Evolutionary conservation across 805 yeast genomes (phyloP).

Genomic region (Candida quercuum): DNA sequence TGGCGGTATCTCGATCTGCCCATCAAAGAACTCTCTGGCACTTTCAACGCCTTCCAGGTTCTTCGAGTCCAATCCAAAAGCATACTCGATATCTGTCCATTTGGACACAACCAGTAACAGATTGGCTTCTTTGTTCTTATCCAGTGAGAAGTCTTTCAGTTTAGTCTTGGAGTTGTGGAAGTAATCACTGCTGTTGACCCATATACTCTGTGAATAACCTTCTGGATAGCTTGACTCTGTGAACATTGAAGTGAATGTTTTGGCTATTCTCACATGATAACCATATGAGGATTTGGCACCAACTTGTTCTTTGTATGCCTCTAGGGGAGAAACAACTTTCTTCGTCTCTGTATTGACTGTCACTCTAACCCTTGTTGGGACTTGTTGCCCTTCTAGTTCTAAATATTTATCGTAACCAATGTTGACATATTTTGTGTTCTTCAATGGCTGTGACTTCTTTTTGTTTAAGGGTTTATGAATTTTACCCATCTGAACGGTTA

Average conservation of each 20-base stretch:
- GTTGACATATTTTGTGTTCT: constrained; percentile 68
- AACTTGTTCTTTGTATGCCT: constrained; percentile 56
- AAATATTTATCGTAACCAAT: constrained; percentile 60
- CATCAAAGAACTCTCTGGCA: constrained; percentile 67
- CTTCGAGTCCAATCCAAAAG: constrained; percentile 48
- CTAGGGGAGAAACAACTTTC: constrained; percentile 62
- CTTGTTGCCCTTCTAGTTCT: constrained; percentile 52
- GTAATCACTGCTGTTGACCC: constrained; percentile 64
- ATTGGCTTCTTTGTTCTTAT: constrained; percentile 18
- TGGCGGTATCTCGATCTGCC: constrained; percentile 44
- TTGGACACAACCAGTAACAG: constrained; percentile 59
- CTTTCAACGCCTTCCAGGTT: constrained; percentile 47
- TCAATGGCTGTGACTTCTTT: constrained; percentile 45
- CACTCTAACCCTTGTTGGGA: constrained; percentile 76
- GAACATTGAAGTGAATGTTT: constrained; percentile 56
- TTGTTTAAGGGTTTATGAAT: constrained; percentile 25
- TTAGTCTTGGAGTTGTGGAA: constrained; percentile 32
- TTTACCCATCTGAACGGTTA: constrained; percentile 36
- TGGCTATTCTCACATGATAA: constrained; percentile 66
- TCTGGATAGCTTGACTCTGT: constrained; percentile 59
- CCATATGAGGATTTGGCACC: constrained; percentile 66
- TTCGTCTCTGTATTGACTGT: constrained; percentile 64
- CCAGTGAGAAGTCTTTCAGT: constrained; percentile 18
- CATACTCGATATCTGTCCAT: constrained; percentile 46
- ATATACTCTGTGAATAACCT: constrained; percentile 68